Conservation (phyloP, 169 alveolate genomes). For the Cryptosporidium meleagridis region DNA sequence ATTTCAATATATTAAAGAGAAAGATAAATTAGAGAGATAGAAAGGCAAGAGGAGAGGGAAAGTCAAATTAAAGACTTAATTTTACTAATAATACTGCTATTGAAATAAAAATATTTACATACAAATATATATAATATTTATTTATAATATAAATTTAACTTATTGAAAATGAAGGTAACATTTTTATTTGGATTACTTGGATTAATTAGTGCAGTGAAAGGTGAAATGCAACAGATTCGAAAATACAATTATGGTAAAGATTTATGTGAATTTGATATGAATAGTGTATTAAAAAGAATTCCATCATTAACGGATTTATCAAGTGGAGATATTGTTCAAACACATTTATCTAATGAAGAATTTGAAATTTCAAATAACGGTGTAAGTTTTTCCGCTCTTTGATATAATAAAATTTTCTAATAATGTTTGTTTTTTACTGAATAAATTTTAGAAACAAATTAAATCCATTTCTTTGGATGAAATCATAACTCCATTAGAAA, state of each 20-base stretch:
- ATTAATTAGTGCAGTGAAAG: background rate
- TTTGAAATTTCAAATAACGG: slow-evolving; percentile 37
- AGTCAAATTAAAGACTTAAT: background rate
- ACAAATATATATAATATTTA: background rate
- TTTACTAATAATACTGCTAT: too few species aligned
- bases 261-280: slow-evolving; percentile 51
- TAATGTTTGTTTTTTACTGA: background rate
- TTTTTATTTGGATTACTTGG: slow-evolving; percentile 32
- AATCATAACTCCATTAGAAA: slow-evolving; percentile 45
- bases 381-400: slow-evolving; percentile 10
- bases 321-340: slow-evolving; percentile 32
- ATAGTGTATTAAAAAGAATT: slow-evolving; percentile 65
- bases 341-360: slow-evolving; percentile 34
- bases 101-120: background rate
- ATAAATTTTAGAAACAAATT: slow-evolving; percentile 22
- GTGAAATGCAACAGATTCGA: background rate
- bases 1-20: background rate
- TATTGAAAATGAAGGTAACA: slow-evolving; percentile 22
- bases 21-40: background rate
- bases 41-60: too few species aligned
- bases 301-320: slow-evolving; percentile 59
- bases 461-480: slow-evolving; percentile 23
- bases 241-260: slow-evolving; percentile 57
- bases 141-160: background rate
- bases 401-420: background rate